These are phyloP conservation scores for Carallia brachiata DNA, from an alignment of 345 rosid genomes.

Conservation along the genomic window DNA sequence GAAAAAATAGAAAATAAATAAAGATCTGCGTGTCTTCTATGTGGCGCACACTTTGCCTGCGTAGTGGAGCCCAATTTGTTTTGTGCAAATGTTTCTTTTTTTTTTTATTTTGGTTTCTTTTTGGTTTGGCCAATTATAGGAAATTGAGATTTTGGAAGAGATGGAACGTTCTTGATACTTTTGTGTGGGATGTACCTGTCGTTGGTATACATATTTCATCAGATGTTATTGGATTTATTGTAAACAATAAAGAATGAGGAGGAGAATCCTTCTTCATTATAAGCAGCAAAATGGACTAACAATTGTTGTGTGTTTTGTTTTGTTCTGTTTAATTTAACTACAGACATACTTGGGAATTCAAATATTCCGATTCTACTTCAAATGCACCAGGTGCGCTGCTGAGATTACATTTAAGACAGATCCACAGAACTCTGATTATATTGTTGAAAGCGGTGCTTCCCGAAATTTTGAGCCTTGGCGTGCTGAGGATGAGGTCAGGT, in stretches of 20 bases:
- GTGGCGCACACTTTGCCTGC: no score
- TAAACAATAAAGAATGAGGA: no score
- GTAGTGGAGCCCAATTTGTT: no score
- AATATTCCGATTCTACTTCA: constrained; percentile 85
- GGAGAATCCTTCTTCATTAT: not conserved
- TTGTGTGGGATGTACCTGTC: no score
- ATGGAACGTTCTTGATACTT: no score
- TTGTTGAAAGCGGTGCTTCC: constrained; percentile 81
- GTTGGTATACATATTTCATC: no score
- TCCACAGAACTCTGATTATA: constrained; percentile 91
- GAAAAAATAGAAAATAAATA: no score
- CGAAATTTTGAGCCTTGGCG: constrained; percentile 98
- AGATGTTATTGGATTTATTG: no score
- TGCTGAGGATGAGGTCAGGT: constrained; percentile 70
- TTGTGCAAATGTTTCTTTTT: no score
- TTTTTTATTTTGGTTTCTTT: not conserved
- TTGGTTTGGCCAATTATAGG: not conserved
- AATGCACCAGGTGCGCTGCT: constrained; percentile 92
- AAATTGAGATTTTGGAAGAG: no score
- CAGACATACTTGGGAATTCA: constrained; percentile 93
- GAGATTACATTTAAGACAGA: constrained; percentile 88
- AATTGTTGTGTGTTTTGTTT: not conserved
- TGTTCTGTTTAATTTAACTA: constrained; percentile 4
- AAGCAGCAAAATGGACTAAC: not conserved
- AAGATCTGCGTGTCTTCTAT: no score